A percentile compares a stretch with the other conserved stretches of the same genome.
These are phyloP conservation scores for Teunomyces barrocoloradensis DNA, from an alignment of 805 yeast species.

Conservation along the genomic window DNA sequence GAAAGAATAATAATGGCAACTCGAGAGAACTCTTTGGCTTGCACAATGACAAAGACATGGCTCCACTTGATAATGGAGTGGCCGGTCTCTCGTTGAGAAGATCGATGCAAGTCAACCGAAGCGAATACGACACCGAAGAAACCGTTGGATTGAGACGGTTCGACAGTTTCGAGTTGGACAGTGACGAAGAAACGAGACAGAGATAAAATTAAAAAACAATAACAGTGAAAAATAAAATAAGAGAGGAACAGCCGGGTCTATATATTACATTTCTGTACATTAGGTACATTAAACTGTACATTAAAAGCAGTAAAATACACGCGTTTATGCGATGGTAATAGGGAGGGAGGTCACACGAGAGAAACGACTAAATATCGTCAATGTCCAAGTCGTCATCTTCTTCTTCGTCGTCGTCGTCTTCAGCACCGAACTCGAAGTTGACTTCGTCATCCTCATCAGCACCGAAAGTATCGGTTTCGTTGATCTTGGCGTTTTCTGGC, in stretches of 20 bases:
- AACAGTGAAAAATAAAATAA: too few species aligned
- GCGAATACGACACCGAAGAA: slow-evolving; percentile 38
- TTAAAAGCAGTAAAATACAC: slow-evolving; percentile 3
- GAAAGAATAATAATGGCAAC: slow-evolving; percentile 57
- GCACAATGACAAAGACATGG: slow-evolving; percentile 50
- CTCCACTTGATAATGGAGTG: slow-evolving; percentile 79
- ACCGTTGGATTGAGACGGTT: slow-evolving; percentile 56
- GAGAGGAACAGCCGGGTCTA: background rate
- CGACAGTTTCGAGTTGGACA: slow-evolving; percentile 55
- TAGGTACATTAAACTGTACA: slow-evolving; percentile 4
- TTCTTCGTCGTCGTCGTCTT: slow-evolving; percentile 72
- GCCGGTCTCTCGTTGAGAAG: slow-evolving; percentile 76
- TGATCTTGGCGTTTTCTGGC: slow-evolving; percentile 95
- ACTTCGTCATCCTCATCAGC: slow-evolving; percentile 96
- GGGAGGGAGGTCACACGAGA: slow-evolving; percentile 2
- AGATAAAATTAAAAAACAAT: background rate
- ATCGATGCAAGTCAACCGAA: slow-evolving; percentile 64
- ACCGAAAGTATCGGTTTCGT: slow-evolving; percentile 96
- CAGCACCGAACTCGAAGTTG: slow-evolving; percentile 96
- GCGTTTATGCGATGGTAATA: background rate
- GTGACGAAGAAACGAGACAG: slow-evolving; percentile 34
- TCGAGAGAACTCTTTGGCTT: slow-evolving; percentile 58
- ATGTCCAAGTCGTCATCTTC: slow-evolving; percentile 76
- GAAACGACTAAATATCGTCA: slow-evolving; percentile 73
- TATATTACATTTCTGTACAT: background rate